phyloP scores from a whole-genome alignment of 2,329 filamentous ascomycete genomes.

The Triangularia verruculosa region DNA sequence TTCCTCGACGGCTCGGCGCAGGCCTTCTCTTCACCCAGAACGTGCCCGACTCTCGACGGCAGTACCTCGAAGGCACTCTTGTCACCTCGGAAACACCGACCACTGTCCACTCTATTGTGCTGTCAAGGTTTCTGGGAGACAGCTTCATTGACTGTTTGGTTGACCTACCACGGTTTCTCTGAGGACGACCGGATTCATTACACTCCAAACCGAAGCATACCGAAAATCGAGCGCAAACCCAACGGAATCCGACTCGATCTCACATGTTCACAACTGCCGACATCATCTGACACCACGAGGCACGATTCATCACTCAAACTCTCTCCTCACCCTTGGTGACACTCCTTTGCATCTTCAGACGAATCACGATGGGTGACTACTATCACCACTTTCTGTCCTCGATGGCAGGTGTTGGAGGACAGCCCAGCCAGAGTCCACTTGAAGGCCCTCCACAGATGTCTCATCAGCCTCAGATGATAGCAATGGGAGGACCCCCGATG shows the following conservation, averaged over 20 bases:
- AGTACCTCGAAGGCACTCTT: not conserved
- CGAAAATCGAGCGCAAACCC: not conserved
- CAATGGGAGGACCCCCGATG: conserved; percentile 35
- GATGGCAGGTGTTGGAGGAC: conserved; percentile 44
- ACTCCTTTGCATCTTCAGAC: not conserved
- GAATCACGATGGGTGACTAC: conserved; percentile 52
- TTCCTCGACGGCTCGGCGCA: conserved; percentile 1
- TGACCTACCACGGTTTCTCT: not conserved
- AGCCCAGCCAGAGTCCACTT: conserved; percentile 38
- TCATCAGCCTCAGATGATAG: conserved; percentile 31
- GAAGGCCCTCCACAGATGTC: conserved; percentile 39
- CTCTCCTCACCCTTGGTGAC: not conserved
- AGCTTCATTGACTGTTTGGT: not conserved
- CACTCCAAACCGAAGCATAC: not conserved
- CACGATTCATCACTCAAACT: not conserved
- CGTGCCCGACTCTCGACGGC: conserved; percentile 2
- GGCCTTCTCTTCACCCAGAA: conserved; percentile 4
- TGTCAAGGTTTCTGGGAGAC: not conserved
- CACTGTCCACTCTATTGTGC: not conserved
- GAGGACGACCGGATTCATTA: not conserved
- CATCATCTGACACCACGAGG: not conserved
- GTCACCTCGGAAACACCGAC: not conserved
- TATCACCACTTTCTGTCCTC: conserved; percentile 56
- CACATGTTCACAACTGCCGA: not conserved
- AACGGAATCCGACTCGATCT: too few species aligned